phyloP scores from a whole-genome alignment of 805 yeast genomes.

The Teunomyces gatunensis region DNA sequence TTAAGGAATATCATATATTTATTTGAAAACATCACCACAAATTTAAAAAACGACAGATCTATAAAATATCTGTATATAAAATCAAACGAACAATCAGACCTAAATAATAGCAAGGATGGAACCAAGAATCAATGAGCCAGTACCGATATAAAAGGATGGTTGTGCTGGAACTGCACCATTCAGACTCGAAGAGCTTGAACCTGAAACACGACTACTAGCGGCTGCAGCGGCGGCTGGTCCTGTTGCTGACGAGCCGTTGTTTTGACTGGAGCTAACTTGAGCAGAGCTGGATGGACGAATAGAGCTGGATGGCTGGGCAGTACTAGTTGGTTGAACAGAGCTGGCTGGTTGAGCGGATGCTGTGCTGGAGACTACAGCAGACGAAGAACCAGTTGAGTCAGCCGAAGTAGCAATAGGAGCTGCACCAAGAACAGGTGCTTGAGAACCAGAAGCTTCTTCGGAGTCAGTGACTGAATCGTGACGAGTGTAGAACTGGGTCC shows the following conservation, averaged over 20 bases:
- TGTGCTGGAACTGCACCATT: not conserved
- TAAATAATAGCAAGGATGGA: not conserved
- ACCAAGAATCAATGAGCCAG: not conserved
- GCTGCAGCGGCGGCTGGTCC: not conserved
- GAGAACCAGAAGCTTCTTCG: not conserved
- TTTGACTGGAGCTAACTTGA: no score
- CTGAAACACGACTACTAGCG: not conserved
- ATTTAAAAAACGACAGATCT: not conserved
- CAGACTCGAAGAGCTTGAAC: not conserved
- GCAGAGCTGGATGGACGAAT: not conserved
- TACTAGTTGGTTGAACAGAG: not conserved
- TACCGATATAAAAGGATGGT: not conserved
- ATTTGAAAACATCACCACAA: not conserved
- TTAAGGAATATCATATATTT: not conserved
- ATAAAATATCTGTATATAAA: not conserved
- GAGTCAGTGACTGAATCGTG: not conserved
- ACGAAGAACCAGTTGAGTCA: not conserved
- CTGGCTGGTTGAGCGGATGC: no score
- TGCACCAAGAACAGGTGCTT: not conserved
- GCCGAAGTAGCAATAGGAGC: constrained; percentile 4
- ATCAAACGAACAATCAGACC: not conserved
- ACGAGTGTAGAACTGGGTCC: not conserved
- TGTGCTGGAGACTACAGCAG: not conserved
- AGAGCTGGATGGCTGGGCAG: not conserved
- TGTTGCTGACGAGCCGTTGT: no score